phyloP scores from a whole-genome alignment of 2,329 filamentous ascomycete species.

The Paecilomyces variotii region DNA sequence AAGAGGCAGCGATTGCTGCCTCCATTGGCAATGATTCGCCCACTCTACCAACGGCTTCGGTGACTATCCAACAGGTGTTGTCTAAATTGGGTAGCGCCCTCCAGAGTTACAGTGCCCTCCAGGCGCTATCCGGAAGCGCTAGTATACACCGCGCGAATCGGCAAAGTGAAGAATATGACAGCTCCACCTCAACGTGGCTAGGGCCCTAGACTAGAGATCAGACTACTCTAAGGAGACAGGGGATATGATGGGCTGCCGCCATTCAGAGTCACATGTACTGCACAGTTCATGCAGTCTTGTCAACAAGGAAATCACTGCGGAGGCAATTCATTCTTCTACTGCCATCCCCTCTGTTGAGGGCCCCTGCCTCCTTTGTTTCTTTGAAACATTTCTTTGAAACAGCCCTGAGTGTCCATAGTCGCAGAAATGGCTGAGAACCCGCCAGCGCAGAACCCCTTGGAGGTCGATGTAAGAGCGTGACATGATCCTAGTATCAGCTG shows the following conservation, averaged over 20 bases:
- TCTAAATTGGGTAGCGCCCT: not conserved
- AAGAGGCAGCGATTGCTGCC: not conserved
- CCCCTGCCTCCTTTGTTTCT: not conserved
- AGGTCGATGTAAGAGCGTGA: not conserved
- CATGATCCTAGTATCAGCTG: not conserved
- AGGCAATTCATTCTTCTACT: not conserved
- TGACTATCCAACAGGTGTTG: not conserved
- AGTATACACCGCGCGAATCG: slow-evolving; percentile 2
- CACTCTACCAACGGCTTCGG: not conserved
- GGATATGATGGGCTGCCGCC: not conserved
- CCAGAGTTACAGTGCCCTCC: not conserved
- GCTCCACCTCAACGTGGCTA: slow-evolving; percentile 10
- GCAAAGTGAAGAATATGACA: slow-evolving; percentile 20
- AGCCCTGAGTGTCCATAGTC: not conserved
- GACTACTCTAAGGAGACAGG: not conserved
- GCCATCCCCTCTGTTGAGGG: not conserved
- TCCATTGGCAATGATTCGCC: not conserved
- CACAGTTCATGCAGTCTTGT: not conserved
- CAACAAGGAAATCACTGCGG: not conserved
- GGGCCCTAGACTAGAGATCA: not conserved
- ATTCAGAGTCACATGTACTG: not conserved
- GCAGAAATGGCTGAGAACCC: not conserved
- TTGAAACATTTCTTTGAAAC: not conserved
- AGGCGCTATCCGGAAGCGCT: not conserved
- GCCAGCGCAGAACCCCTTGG: not conserved